Evolutionary conservation across 2,329 filamentous ascomycete genomes (phyloP).

Genomic region (Fonsecaea erecta): DNA sequence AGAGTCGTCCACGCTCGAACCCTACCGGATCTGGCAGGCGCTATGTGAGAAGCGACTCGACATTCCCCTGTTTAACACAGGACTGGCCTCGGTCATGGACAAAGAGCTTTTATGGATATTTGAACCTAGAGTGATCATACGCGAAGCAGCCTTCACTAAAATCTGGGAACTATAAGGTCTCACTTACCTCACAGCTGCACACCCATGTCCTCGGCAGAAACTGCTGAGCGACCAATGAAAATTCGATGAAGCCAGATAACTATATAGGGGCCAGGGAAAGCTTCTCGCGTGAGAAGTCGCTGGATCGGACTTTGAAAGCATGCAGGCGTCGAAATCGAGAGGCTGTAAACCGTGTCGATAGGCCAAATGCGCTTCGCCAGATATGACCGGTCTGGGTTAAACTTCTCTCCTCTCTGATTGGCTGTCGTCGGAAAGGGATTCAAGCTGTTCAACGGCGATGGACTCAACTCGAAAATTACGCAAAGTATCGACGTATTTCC

Average conservation of each 20-base stretch:
- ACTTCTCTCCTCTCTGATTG: constrained; percentile 7
- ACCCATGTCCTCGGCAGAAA: neutral
- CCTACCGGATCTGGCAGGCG: constrained; percentile 3
- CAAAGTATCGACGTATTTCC: neutral
- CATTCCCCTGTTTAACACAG: neutral
- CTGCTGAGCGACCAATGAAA: neutral
- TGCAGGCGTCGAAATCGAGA: neutral
- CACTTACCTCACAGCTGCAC: neutral
- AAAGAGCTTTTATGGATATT: neutral
- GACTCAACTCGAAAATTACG: neutral
- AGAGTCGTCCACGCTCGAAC: neutral
- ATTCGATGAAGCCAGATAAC: neutral
- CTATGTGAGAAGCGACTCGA: neutral
- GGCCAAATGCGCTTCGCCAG: neutral
- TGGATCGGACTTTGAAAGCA: neutral
- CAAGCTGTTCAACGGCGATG: neutral
- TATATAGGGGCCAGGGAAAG: neutral
- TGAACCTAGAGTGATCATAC: neutral
- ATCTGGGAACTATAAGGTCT: neutral
- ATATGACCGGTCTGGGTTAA: constrained; percentile 5
- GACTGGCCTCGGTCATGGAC: neutral
- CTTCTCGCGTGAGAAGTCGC: neutral
- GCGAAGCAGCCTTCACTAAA: neutral
- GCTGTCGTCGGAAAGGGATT: constrained; percentile 1
- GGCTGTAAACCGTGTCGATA: neutral